Base-by-base conservation (phyloP, 2,329 filamentous ascomycete species). In the Scedosporium apiospermum region DNA sequence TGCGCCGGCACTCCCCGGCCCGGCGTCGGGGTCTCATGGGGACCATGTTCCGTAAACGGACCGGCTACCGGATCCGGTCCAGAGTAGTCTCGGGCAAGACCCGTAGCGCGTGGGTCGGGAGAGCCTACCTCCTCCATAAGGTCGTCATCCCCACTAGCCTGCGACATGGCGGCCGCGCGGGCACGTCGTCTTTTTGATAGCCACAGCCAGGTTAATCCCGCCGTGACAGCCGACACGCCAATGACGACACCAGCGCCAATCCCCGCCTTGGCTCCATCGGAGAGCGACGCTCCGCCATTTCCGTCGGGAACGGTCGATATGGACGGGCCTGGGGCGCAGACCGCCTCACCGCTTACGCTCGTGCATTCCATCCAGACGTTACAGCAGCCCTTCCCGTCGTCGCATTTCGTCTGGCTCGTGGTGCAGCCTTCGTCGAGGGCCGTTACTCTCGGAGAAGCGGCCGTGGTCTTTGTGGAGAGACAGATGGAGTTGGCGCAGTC, bases 191-290 rank as follows among this genome's bases (percentile, higher is more conserved):
- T 68, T 26, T 74, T 75, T 34, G 73, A 69, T 30, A 83, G 62
- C 63, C 77, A 82, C 63, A 81, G 73, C 78, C 79, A 86, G 18
- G 61, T 64, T 4, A 57, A 18, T 0, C 55, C 61, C 9, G 63
- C 61, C 0, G 76, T 74, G 16, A 77, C 64, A 3, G 68, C 68
- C 3, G 75, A 80, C 44, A 82, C 71, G 30, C 73, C 79, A 0
- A 81, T 69, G 1, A 80, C 76, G 3, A 81, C 77, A 18, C 82
- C 84, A 0, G 81, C 74, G 5, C 79, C 82, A n/a, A 87, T 80
- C 2, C 84, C 84, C 0, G 80, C 82, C 67, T 80, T 83, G 2
- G 81, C 82, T 0, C 79, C 82, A 1, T 75, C 69, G 1, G 80
- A 79, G 5, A 84, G 69, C 2, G 70, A 69, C 2, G 62, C 63